Evolutionary conservation across 768 basidiomycete species (phyloP).

Genomic region (Ramaria sp.): DNA sequence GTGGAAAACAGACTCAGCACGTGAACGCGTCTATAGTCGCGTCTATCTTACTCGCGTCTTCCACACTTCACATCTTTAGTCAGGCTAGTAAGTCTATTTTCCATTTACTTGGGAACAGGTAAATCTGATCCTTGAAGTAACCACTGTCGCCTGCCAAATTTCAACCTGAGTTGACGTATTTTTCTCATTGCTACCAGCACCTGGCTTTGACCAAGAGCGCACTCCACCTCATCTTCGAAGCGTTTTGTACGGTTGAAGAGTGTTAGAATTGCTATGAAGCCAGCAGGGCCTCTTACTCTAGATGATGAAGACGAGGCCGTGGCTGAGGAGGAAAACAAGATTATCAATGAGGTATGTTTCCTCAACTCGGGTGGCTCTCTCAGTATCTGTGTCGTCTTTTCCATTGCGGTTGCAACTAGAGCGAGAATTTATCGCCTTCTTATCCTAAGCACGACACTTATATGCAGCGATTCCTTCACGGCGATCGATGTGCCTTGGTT

Average conservation of each 20-base stretch:
- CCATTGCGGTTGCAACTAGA: too few species aligned
- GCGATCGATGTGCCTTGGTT: neutral
- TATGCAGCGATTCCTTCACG: neutral
- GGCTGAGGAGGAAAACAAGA: slow-evolving; percentile 80
- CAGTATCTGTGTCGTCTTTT: neutral
- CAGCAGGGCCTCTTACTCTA: slow-evolving; percentile 19
- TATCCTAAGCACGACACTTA: too few species aligned
- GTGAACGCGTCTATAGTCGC: neutral
- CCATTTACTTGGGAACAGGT: too few species aligned
- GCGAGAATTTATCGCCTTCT: neutral
- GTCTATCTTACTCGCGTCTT: neutral
- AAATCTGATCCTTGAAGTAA: neutral
- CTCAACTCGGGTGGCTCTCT: neutral
- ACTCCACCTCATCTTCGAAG: too few species aligned
- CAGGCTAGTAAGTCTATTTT: too few species aligned
- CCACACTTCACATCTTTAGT: too few species aligned
- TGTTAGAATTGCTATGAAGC: slow-evolving; percentile 29
- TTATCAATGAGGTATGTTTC: slow-evolving; percentile 68
- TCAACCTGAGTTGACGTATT: too few species aligned
- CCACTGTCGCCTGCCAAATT: too few species aligned
- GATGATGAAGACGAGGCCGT: slow-evolving; percentile 68
- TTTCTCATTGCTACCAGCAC: too few species aligned
- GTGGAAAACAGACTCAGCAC: too few species aligned
- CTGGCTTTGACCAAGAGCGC: too few species aligned
- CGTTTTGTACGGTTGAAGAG: neutral